Evolutionary conservation across 139 green algal genomes (phyloP), one percentile per base, ranked within the genome.

Genomic region (Volvox reticuliferus): DNA sequence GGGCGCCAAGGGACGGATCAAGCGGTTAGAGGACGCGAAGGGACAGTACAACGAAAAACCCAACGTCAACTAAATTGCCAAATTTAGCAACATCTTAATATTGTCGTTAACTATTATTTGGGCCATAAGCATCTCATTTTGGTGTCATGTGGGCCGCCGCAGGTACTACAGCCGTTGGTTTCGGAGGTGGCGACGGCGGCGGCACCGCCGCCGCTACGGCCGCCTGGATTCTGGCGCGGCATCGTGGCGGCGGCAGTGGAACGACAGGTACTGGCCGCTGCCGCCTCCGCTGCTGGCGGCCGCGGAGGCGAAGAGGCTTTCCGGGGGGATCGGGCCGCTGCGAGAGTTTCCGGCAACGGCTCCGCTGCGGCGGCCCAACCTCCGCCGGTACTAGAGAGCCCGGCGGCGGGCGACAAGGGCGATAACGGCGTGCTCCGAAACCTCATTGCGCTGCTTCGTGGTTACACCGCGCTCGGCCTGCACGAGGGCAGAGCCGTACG

Each of bases 81-180:
- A n/a, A n/a, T n/a, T n/a, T n/a, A n/a, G n/a, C n/a, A n/a, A n/a
- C n/a, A n/a, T n/a, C n/a, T n/a, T n/a, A n/a, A n/a, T n/a, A n/a
- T n/a, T n/a, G 44, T 55, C 44, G 44, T 5, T 55, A 55, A 55
- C 5, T 14, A 5, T 55, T 55, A 9, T 55, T 5, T 55, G 44
- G 44, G 44, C 44, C 44, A 9, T 55, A 5, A 55, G 44, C 44
- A 14, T 9, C 44, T 55, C 44, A 55, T 9, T 9, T 55, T 55
- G 5, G 44, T 55, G 44, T 55, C 44, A 55, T 55, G 44, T 55
- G 44, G 44, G 5, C 5, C 44, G 5, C 5, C 44, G 44, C 78
- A 84, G 78, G 78, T 84, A 44, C 78, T 84, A 24, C 78, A 84
- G 36, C 78, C 37, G 78, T 26, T 84, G 78, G 19, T 36, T 67